Evolutionary conservation across 495 filamentous ascomycete species (phyloP), one percentile per base, ranked within the genome.

Genomic region (Aspergillus homomorphus): DNA sequence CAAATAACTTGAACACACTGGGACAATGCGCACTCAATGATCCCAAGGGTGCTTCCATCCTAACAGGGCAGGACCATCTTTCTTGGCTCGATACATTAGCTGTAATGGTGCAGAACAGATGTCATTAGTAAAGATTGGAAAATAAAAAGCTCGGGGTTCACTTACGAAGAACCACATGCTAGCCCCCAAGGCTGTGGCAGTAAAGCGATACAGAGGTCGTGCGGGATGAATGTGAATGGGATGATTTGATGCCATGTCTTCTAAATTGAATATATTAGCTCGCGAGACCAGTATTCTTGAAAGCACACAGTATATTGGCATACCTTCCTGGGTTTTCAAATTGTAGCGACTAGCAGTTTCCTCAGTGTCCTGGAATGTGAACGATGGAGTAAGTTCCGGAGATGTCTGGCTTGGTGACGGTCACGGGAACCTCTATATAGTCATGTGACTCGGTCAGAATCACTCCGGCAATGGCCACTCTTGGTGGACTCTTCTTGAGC

Each of bases 101-200:
- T 96, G 63, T 45, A 57, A 20, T n/a, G 8, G 15, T 52, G 22
- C 65, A 44, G 63, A 50, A 14, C 22, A 52, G 56, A 42, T 22
- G 15, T 26, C n/a, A 44, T 71, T 58, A 69, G 61, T 30, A 55
- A 26, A 44, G 23, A 46, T 59, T 52, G 21, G 44, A 56, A 51
- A 20, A 51, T 15, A 54, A 24, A 46, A 20, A 18, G 38, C 33
- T 48, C 64, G 8, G 33, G 18, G 30, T 59, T 46, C 67, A 38
- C 89, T 66, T 83, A 98, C 94, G 74, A 92, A 98, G 78, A 98
- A 98, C 94, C 94, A 99, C 95, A 98, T 99, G 77, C 87, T 89
- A 20, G 94, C 94, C 59, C 91, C 90, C 51, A 99, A 77, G 53
- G 85, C 88, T 24, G 90, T 97, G 45, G 89, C 94, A 44, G 86